A percentile compares a stretch with the other conserved stretches of the same genome.
These are phyloP conservation scores for Backusella psychrophila DNA, from an alignment of 192 early-diverging fungal genomes.

Conservation along the genomic window DNA sequence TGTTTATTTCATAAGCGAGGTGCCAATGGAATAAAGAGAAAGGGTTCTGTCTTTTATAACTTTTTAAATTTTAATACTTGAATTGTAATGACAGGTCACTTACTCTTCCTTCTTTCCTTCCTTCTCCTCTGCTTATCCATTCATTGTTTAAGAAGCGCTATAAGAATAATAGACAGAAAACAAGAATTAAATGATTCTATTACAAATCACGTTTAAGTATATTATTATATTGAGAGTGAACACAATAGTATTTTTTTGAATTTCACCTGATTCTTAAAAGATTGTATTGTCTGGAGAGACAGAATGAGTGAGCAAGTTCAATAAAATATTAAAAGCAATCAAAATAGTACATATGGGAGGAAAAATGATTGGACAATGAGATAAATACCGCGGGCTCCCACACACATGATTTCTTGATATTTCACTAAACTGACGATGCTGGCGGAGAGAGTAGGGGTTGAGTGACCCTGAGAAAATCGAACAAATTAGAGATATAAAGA, in stretches of 20 bases:
- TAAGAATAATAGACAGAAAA: not conserved
- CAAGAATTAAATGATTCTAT: not conserved
- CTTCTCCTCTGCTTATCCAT: not conserved
- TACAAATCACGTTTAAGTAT: not conserved
- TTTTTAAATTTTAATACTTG: not conserved
- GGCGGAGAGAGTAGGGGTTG: conserved; percentile 7
- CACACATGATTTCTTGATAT: conserved; percentile 6
- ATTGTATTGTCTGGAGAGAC: not conserved
- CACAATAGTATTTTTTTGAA: not conserved
- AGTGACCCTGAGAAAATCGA: conserved; percentile 21
- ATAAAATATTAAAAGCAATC: not conserved
- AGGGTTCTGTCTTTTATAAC: not conserved
- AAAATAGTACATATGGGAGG: not conserved
- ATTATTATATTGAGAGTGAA: not conserved
- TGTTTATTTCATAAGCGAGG: conserved; percentile 14
- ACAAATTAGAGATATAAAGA: conserved; percentile 10
- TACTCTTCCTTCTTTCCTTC: not conserved
- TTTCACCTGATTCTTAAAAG: not conserved
- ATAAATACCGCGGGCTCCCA: conserved; percentile 14
- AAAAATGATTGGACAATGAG: not conserved
- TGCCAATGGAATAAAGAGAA: not conserved
- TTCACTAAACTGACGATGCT: conserved; percentile 9
- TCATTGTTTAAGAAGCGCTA: not conserved
- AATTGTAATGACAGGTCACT: not conserved
- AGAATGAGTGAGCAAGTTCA: not conserved